Evolutionary conservation across 345 rosid genomes (phyloP).

Genomic region (Dipteronia sinensis): DNA sequence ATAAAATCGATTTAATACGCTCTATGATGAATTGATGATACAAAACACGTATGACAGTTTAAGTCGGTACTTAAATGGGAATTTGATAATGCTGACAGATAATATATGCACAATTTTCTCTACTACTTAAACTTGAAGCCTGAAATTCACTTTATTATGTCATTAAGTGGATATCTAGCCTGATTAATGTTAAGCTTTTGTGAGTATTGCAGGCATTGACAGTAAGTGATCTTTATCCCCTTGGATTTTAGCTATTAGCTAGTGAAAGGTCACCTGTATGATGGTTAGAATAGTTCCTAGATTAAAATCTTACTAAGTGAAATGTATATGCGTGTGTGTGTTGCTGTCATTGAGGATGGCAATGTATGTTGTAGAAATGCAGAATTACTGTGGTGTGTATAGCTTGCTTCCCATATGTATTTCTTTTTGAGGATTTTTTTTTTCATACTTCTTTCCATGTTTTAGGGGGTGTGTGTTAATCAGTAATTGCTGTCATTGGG

Average conservation of each 20-base stretch:
- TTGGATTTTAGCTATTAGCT: neutral
- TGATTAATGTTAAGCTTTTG: neutral
- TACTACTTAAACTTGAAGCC: no score
- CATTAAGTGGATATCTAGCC: no score
- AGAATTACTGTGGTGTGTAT: neutral
- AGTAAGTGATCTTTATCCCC: neutral
- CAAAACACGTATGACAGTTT: no score
- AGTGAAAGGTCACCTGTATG: neutral
- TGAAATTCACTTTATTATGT: no score
- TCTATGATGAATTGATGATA: no score
- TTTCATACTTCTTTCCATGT: constrained; percentile 15
- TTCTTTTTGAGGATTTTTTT: neutral
- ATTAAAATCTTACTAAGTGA: neutral
- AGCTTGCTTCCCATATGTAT: neutral
- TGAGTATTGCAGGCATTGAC: neutral
- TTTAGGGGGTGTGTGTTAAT: constrained; percentile 51
- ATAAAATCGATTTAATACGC: neutral
- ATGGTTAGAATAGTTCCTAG: neutral
- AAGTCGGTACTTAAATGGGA: no score
- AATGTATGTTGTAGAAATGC: neutral
- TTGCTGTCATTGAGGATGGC: neutral
- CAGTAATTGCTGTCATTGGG: neutral
- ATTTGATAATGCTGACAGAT: no score
- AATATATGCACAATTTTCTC: no score
- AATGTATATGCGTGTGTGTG: neutral